Percentiles rank a stretch among this genome's conserved stretches.
Conservation (phyloP, 768 basidiomycete genomes). For the Pleurotus citrinopileatus region DNA sequence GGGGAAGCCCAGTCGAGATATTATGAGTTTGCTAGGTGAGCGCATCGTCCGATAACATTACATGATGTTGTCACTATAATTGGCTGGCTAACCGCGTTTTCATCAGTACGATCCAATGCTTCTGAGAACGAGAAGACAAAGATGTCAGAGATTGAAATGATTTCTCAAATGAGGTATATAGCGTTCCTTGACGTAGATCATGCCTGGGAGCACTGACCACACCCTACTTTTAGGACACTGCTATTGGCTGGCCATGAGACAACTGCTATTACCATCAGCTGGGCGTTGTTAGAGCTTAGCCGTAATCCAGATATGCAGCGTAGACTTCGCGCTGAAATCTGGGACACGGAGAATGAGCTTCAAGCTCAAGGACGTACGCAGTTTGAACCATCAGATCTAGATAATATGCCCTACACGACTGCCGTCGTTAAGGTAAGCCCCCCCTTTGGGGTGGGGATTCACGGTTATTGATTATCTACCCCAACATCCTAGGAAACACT, state of each 20-base stretch:
- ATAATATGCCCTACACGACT: conserved; percentile 27
- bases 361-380: conserved; percentile 12
- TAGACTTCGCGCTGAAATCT: conserved; percentile 48
- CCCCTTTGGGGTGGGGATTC: no score
- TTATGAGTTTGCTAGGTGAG: conserved; percentile 31
- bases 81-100: no score
- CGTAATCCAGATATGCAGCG: conserved; percentile 44
- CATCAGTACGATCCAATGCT: conserved; percentile 41
- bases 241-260: conserved; percentile 43
- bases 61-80: no score
- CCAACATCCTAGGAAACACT: conserved; percentile 25
- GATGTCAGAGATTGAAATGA: conserved; percentile 30
- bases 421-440: conserved; percentile 19
- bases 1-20: conserved; percentile 22
- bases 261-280: conserved; percentile 42
- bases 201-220: no score
- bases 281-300: conserved; percentile 50
- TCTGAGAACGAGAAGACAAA: conserved; percentile 26
- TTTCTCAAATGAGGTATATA: conserved; percentile 26
- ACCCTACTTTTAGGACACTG: conserved; percentile 21
- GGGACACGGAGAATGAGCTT: conserved; percentile 10
- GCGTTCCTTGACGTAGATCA: no score
- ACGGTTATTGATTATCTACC: neutral
- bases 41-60: no score
- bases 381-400: conserved; percentile 25